These are phyloP conservation scores for Russula griseocarnosa DNA, from an alignment of 768 basidiomycete genomes.

Conservation along the genomic window DNA sequence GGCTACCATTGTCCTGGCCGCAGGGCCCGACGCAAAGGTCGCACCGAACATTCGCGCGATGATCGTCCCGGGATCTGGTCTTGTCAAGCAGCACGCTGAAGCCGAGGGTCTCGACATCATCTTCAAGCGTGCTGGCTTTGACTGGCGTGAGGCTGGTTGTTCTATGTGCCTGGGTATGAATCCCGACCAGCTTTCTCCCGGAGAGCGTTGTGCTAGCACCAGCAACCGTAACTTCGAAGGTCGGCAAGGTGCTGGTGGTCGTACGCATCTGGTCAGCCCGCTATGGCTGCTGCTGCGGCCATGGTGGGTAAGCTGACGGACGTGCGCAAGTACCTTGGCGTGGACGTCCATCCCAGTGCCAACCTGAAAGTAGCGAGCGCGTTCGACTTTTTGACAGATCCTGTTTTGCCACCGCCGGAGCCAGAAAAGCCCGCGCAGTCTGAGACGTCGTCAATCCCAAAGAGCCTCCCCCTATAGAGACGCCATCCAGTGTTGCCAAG, in stretches of 20 bases:
- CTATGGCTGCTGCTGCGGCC: slow-evolving; percentile 65
- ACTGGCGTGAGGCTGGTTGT: slow-evolving; percentile 67
- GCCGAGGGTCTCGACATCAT: slow-evolving; percentile 59
- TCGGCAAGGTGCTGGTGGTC: slow-evolving; percentile 56
- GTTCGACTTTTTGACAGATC: slow-evolving; percentile 74
- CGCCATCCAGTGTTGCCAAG: slow-evolving; percentile 37
- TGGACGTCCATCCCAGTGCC: slow-evolving; percentile 32
- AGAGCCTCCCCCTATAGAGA: slow-evolving; percentile 31
- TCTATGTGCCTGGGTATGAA: slow-evolving; percentile 74
- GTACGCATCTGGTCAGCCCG: slow-evolving; percentile 61
- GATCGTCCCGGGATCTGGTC: slow-evolving; percentile 64
- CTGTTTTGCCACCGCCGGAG: slow-evolving; percentile 40
- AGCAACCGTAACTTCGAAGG: slow-evolving; percentile 68
- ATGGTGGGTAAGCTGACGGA: slow-evolving; percentile 56
- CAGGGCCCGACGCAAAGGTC: slow-evolving; percentile 49
- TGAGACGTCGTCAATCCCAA: slow-evolving; percentile 28
- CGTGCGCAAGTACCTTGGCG: slow-evolving; percentile 49
- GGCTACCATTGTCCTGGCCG: slow-evolving; percentile 50
- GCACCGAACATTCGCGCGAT: slow-evolving; percentile 53
- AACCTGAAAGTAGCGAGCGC: slow-evolving; percentile 68
- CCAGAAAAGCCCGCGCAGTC: slow-evolving; percentile 33
- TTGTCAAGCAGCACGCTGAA: slow-evolving; percentile 63
- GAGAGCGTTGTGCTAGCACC: slow-evolving; percentile 56
- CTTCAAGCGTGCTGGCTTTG: slow-evolving; percentile 63
- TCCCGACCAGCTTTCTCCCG: slow-evolving; percentile 58